Evolutionary conservation across 2,329 filamentous ascomycete genomes (phyloP).

Genomic region (Stemphylium vesicarium): DNA sequence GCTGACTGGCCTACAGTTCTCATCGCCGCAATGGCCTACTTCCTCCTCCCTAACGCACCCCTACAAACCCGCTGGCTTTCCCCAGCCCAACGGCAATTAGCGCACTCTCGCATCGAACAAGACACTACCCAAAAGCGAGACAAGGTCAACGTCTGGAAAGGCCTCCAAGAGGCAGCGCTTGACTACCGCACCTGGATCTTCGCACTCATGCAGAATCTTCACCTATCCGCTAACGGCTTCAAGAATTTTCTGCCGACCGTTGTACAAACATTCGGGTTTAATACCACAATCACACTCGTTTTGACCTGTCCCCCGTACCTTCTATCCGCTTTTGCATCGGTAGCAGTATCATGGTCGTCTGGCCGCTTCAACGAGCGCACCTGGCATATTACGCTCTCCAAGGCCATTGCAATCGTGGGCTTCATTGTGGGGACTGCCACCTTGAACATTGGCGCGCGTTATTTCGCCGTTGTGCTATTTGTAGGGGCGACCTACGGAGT

Average conservation of each 20-base stretch:
- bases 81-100: conserved; percentile 29
- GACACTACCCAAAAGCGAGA: conserved; percentile 53
- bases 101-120: conserved; percentile 37
- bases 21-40: no score
- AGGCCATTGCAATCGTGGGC: conserved; percentile 36
- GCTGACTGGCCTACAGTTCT: no score
- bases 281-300: conserved; percentile 36
- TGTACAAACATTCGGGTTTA: conserved; percentile 41
- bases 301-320: conserved; percentile 42
- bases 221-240: conserved; percentile 27
- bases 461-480: conserved; percentile 44
- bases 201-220: conserved; percentile 26
- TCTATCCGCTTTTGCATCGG: conserved; percentile 28
- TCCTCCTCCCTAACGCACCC: no score
- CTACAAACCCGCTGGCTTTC: no score
- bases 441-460: conserved; percentile 38
- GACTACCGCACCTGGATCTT: conserved; percentile 27
- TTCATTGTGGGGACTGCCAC: conserved; percentile 38
- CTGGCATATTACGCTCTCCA: conserved; percentile 41
- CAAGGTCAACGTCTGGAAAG: conserved; percentile 21
- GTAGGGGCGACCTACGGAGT: conserved; percentile 39
- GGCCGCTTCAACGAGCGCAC: conserved; percentile 40
- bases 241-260: conserved; percentile 46
- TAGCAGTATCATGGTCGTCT: conserved; percentile 30
- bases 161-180: conserved; percentile 18